Base-by-base conservation (phyloP, 257 asterid species). In the Nicotiana undulata region DNA sequence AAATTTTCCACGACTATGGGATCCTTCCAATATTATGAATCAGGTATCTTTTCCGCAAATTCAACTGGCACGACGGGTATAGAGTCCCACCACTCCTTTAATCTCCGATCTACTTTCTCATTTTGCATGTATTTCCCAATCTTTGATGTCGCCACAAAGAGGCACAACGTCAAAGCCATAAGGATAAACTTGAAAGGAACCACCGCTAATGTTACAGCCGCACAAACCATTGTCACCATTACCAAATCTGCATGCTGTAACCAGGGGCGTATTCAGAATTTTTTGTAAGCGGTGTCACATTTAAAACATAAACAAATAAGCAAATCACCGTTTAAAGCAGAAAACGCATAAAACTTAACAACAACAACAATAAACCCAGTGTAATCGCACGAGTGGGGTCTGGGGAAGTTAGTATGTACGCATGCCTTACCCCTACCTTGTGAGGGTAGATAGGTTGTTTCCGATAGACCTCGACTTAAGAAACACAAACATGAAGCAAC, bases 11-110 rank as follows among this genome's bases (percentile, higher is more conserved):
- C 28, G 17, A 66, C 53, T 66, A 66, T 10, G 58, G 22, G 16
- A 68, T 37, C 29, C 28, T 10, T 68, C 77, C 7, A 22, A 6
- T 22, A 44, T 13, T 22, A 44, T 13, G 77, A 46, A 13, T 46
- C 77, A 24, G 18, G 13, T 3, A 6, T 22, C 18, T 58, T 9
- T 8, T 91, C 93, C 40, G 81, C 83, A 40, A 89, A 13, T 81
- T 92, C 93, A 0, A 95, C 92, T 0, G 93, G 92, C 11, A 89
- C 83, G 8, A 95, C 85, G 2, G 98, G 97, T 79, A 95, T 93
- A 5, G 98, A 91, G 77, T 93, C 97, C 99, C 99, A 95, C 99
- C 98, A 95, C 83, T 93, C 99, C 82, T 83, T 85, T 13, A 91
- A 66, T 5, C 98, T 88, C 17, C 98, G 86, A 34, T 92, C 89